A percentile compares a stretch with the other conserved stretches of the same genome.
phyloP scores from a whole-genome alignment of 768 basidiomycete species.

The Xerocomus brunneocitrinus region DNA sequence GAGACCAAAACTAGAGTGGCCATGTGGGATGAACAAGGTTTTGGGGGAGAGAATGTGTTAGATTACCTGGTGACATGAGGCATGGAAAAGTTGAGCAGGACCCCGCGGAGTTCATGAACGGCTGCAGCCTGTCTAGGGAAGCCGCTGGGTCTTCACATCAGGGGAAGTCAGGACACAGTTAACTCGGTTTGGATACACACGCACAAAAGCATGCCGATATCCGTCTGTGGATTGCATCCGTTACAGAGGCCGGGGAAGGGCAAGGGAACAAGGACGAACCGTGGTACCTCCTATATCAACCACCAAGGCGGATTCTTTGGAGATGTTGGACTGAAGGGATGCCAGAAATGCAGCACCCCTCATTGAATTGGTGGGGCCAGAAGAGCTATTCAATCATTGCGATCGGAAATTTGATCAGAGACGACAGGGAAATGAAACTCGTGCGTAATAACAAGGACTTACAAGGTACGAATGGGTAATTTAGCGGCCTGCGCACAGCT shows the following conservation, averaged over 20 bases:
- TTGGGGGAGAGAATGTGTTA: slow-evolving; percentile 1
- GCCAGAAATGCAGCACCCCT: slow-evolving; percentile 61
- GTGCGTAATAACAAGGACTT: slow-evolving; percentile 22
- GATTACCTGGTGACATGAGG: slow-evolving; percentile 44
- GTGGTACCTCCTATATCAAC: slow-evolving; percentile 66
- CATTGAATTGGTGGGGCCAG: slow-evolving; percentile 68
- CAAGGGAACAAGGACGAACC: slow-evolving; percentile 19
- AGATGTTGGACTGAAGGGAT: slow-evolving; percentile 32
- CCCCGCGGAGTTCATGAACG: slow-evolving; percentile 56
- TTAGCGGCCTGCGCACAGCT: slow-evolving; percentile 45
- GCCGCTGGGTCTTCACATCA: slow-evolving; percentile 39
- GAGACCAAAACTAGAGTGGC: slow-evolving; percentile 45
- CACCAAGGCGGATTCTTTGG: slow-evolving; percentile 43
- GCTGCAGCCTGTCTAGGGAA: slow-evolving; percentile 63
- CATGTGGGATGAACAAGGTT: not conserved
- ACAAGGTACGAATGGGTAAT: slow-evolving; percentile 59
- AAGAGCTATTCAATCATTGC: slow-evolving; percentile 28
- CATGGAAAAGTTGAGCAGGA: slow-evolving; percentile 58
- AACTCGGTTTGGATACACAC: slow-evolving; percentile 9
- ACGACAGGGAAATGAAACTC: not conserved
- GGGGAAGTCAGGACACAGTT: slow-evolving; percentile 8
- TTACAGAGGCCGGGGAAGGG: slow-evolving; percentile 9
- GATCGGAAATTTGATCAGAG: slow-evolving; percentile 6
- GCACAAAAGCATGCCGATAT: slow-evolving; percentile 54
- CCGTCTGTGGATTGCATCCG: slow-evolving; percentile 34